Percentiles rank a stretch among this genome's conserved stretches.
phyloP scores from a whole-genome alignment of 2,329 filamentous ascomycete species.

The Colletotrichum sp. region DNA sequence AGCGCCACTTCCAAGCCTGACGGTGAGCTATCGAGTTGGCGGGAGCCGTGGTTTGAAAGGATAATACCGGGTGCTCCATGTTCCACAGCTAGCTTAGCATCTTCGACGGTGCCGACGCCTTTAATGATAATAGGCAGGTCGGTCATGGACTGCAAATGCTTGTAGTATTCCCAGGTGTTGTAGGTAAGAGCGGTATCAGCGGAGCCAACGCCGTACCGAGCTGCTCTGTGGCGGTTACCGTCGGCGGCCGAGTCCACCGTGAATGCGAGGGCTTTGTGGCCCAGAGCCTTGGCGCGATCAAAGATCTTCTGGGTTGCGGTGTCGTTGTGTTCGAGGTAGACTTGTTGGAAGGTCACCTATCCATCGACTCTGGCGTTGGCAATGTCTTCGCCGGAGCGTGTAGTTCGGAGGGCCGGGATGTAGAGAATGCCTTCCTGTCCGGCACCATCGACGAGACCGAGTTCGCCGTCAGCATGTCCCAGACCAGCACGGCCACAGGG shows the following conservation, averaged over 20 bases:
- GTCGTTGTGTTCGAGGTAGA: neutral
- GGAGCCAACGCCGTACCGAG: too few relatives aligned
- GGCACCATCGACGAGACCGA: too few relatives aligned
- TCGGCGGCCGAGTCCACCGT: too few relatives aligned
- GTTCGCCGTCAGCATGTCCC: too few relatives aligned
- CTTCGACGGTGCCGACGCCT: neutral
- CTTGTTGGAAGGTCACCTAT: neutral
- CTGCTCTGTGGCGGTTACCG: too few relatives aligned
- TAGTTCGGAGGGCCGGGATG: too few relatives aligned
- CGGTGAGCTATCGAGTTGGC: conserved; percentile 43
- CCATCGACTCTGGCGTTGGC: neutral
- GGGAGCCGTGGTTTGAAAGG: conserved; percentile 47
- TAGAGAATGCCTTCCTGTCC: too few relatives aligned
- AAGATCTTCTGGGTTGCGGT: neutral
- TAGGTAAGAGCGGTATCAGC: too few relatives aligned
- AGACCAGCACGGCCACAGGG: neutral
- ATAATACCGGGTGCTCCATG: conserved; percentile 36
- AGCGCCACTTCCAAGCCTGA: conserved; percentile 37
- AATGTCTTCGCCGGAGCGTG: too few relatives aligned
- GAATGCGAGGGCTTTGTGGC: too few relatives aligned
- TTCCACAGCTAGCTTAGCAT: neutral
- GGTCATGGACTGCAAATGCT: too few relatives aligned
- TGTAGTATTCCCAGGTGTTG: too few relatives aligned
- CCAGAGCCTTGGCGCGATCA: neutral
- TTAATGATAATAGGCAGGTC: neutral